These are phyloP conservation scores for Trypethelium eluteriae DNA, from an alignment of 495 filamentous ascomycete genomes.

Conservation along the genomic window DNA sequence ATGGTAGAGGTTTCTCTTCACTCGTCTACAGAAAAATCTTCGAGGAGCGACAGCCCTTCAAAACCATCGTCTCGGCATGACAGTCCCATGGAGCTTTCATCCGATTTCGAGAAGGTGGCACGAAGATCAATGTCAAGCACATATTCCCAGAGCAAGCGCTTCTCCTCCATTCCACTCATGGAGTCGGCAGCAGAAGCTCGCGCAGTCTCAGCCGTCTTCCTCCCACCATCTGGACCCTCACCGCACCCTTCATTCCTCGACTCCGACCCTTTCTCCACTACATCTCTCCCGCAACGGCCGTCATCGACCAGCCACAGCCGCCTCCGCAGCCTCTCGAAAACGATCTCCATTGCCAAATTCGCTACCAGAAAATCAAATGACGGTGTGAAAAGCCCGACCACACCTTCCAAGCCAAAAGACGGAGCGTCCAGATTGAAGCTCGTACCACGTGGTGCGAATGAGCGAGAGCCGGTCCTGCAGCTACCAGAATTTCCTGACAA, in stretches of 20 bases:
- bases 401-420: background rate
- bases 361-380: background rate
- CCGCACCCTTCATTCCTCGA: background rate
- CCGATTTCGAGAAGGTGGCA: background rate
- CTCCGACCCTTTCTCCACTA: background rate
- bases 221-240: background rate
- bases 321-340: slow-evolving; percentile 2
- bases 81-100: background rate
- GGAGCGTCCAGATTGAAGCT: background rate
- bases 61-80: background rate
- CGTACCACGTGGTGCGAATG: background rate
- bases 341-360: background rate
- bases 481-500: background rate
- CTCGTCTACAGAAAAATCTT: background rate
- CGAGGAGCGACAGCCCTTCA: background rate
- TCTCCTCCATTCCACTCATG: slow-evolving; percentile 2
- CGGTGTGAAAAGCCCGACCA: background rate
- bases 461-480: background rate
- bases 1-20: background rate
- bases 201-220: slow-evolving; percentile 2
- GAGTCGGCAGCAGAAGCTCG: slow-evolving; percentile 8
- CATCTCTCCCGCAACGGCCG: background rate
- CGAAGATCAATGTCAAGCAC: slow-evolving; percentile 2
- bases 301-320: background rate
- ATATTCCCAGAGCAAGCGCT: background rate